phyloP scores from a whole-genome alignment of 768 basidiomycete species.

The Agaricus sinodeliciosus region DNA sequence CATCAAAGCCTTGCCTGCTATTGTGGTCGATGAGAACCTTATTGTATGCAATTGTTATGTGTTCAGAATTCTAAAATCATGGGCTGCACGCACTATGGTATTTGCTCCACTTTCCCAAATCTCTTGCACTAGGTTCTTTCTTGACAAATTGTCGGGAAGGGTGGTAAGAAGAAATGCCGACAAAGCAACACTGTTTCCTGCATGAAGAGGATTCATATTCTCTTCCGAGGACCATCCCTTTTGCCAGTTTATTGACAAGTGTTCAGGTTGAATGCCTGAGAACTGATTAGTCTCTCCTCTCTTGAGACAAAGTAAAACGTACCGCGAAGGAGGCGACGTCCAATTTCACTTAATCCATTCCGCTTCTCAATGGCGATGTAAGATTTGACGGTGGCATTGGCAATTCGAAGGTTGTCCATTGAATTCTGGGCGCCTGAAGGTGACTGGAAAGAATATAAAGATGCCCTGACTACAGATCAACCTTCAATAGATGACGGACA shows the following conservation, averaged over 20 bases:
- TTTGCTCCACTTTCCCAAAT: conserved; percentile 93
- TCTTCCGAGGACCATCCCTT: conserved; percentile 49
- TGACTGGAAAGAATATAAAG: conserved; percentile 57
- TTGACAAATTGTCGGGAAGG: conserved; percentile 50
- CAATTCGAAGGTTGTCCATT: conserved; percentile 29
- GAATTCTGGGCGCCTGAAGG: conserved; percentile 15
- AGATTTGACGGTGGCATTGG: conserved; percentile 44
- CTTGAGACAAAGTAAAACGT: conserved; percentile 12
- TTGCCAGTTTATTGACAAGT: conserved; percentile 44
- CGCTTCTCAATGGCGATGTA: conserved; percentile 80
- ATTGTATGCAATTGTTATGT: background rate
- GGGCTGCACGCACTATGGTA: conserved; percentile 48
- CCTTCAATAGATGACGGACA: background rate
- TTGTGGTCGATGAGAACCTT: conserved; percentile 87
- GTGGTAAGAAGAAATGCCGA: conserved; percentile 86
- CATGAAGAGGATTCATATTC: conserved; percentile 32
- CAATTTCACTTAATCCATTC: conserved; percentile 61
- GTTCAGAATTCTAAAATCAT: background rate
- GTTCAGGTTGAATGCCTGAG: conserved; percentile 22
- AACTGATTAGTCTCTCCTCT: conserved; percentile 33
- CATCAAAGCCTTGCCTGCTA: conserved; percentile 66
- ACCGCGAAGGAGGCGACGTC: conserved; percentile 58
- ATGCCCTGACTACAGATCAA: conserved; percentile 44
- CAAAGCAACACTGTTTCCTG: conserved; percentile 56
- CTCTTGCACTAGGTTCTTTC: conserved; percentile 65